Evolutionary conservation across 139 green algal genomes (phyloP).

Genomic region (Penium margaritaceum): DNA sequence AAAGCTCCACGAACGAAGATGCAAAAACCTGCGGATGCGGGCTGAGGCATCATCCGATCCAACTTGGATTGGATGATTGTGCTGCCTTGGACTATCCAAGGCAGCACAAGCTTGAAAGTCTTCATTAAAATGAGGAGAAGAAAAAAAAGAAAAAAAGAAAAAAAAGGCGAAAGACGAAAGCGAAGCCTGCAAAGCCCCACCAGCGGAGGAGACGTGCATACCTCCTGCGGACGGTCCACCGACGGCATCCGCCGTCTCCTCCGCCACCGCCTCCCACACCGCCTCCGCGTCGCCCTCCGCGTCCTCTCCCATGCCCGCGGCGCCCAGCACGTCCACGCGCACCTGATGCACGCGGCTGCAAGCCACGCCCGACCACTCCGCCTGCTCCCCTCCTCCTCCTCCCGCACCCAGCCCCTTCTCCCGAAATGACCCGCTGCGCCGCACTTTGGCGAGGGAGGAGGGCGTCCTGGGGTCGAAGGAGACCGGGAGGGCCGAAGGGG

Average conservation of each 20-base stretch:
- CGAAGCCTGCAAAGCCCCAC: too few relatives aligned
- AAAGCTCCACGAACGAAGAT: too few relatives aligned
- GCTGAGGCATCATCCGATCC: too few relatives aligned
- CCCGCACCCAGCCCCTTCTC: too few relatives aligned
- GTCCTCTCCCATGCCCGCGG: not conserved
- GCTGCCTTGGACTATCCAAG: not conserved
- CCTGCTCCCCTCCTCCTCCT: too few relatives aligned
- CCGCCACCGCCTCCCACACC: constrained; percentile 5
- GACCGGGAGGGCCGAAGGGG: too few relatives aligned
- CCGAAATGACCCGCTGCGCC: too few relatives aligned
- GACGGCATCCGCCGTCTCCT: constrained; percentile 9
- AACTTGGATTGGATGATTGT: too few relatives aligned
- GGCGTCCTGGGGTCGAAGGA: too few relatives aligned
- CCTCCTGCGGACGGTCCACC: not conserved
- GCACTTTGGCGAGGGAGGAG: too few relatives aligned
- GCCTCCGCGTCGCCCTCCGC: not conserved
- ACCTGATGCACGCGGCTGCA: constrained; percentile 12
- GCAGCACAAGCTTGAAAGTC: not conserved
- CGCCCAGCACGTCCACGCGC: constrained; percentile 4
- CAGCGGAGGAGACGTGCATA: too few relatives aligned
- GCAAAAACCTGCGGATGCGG: too few relatives aligned
- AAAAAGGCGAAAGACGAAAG: not conserved
- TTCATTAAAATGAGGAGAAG: not conserved
- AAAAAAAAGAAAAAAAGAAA: constrained; percentile 6
- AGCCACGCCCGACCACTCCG: not conserved